Percentiles rank a stretch among this genome's conserved stretches.
These are phyloP conservation scores for Aegilops umbellulata DNA, from an alignment of 176 grass and related monocot genomes.

Conservation along the genomic window DNA sequence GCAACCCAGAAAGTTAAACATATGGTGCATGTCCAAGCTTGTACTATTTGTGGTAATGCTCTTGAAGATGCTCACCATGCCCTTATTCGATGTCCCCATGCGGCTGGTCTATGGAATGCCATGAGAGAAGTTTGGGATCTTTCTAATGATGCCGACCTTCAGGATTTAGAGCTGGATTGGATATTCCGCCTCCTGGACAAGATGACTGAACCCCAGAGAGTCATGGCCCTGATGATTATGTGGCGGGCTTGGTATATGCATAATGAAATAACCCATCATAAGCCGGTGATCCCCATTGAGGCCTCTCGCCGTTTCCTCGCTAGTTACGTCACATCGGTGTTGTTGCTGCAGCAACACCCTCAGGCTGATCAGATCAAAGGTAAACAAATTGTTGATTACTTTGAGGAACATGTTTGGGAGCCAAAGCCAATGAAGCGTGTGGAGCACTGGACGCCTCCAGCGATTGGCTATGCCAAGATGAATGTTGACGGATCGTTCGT, in stretches of 20 bases:
- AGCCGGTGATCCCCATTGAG: not conserved
- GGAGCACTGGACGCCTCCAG: no score
- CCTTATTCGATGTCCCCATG: not conserved
- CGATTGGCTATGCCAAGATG: no score
- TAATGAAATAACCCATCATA: not conserved
- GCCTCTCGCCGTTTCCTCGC: not conserved
- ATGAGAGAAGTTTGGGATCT: not conserved
- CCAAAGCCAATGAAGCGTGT: no score
- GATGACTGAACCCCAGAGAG: not conserved
- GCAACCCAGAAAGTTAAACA: no score
- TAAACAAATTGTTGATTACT: no score
- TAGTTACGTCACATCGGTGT: no score
- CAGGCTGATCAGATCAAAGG: no score
- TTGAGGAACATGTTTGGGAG: no score
- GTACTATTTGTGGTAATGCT: not conserved
- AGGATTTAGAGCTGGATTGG: not conserved
- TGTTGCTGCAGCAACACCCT: no score
- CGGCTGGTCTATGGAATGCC: not conserved
- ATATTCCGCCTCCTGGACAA: not conserved
- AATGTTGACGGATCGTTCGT: no score
- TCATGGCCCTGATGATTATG: not conserved
- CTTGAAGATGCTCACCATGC: not conserved
- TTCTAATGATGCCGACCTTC: not conserved
- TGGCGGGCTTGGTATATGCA: not conserved
- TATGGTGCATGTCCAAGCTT: not conserved